Base-by-base conservation (phyloP, 1,284 basidiomycete genomes). In the Quambalaria eucalypti region DNA sequence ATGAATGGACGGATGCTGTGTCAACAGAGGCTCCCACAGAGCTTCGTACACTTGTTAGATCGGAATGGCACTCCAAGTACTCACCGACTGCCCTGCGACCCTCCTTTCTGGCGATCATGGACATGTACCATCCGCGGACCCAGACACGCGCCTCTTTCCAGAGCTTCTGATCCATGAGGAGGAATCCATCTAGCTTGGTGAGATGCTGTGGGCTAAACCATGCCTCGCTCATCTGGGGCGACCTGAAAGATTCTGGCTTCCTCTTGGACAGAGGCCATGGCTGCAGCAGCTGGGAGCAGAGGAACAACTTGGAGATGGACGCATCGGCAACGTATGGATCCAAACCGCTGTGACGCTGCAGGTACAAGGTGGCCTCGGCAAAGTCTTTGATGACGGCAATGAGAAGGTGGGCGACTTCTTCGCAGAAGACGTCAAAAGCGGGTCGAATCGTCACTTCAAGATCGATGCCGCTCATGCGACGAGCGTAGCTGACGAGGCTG, bases 381-480 rank as follows among this genome's bases (percentile, higher is more conserved):
- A 75, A 52, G 50, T 75, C 73, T 44, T 68, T 58, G 49, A 75
- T 42, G 48, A 70, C 64, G 48, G 54, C 53, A 28, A 74, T 54
- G 14, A 75, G 61, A 36, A 59, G 50, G 1, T 84, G 85, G 5
- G 84, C 84, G 16, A 91, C 81, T 71, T 93, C 87, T 73, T 98
- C 93, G 60, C 86, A 83, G 73, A 90, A 96, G 0, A 87, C 87
- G 69, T 96, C 90, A 67, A 87, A 86, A 2, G 89, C 87, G 21
- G 87, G 82, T 4, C 90, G 83, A 51, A 98, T 84, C 1, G 90
- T 92, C 21, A 97, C 88, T 4, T 88, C 88, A 1, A 98, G 80
- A 69, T 97, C 92, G 60, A 97, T 91, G 66, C 88, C 86, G 12
- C 85, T 81, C 57, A 99, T 84, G 53, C 83, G 81, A 51, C 84